Base-by-base conservation (phyloP, 108 stramenopile species). In the Poteriospumella lacustris region DNA sequence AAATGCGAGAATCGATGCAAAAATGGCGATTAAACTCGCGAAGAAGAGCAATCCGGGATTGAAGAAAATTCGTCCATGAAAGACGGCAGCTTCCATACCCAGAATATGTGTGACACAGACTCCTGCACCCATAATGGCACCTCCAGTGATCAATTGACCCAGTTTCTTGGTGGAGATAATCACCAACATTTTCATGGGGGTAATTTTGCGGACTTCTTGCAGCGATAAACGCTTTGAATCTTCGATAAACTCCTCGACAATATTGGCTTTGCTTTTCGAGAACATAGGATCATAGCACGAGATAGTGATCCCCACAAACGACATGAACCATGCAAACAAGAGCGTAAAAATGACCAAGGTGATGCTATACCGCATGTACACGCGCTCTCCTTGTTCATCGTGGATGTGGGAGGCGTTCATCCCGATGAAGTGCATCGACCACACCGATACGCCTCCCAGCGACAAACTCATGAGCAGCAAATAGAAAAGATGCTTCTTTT, bases 341-440 rank as follows among this genome's bases (percentile, higher is more conserved):
- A 52, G 47, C 47, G 47, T 15, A 26, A 64, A 34, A 34, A 64
- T 5, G 60, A 24, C 3, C 60, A 64, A 3, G 3, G 9, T 34
- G 3, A 64, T 24, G 29, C 36, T 64, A 24, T 31, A 64, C 9
- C 36, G 28, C 9, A 64, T 24, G 19, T 9, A 15, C 15, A 52
- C 19, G 19, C 19, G 47, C 19, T 19, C 19, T 9, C 47, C 47
- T 9, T 52, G 47, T 9, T 52, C 47, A 19, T 52, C 47, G 19
- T 52, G 47, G 31, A 73, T 24, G 41, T 12, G 9, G 26, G 36
- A 5, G 15, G 70, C 5, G 31, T 3, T 3, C 70, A 73, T 73
- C 3, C 70, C 70, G 31, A 73, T 42, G 5, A 73, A 9, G 36
- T 73, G 40, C 41, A 73, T 39, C 9, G 31, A 12, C 70, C 70